Evolutionary conservation across 768 basidiomycete species (phyloP).

Genomic region (Lentinula lateritia): DNA sequence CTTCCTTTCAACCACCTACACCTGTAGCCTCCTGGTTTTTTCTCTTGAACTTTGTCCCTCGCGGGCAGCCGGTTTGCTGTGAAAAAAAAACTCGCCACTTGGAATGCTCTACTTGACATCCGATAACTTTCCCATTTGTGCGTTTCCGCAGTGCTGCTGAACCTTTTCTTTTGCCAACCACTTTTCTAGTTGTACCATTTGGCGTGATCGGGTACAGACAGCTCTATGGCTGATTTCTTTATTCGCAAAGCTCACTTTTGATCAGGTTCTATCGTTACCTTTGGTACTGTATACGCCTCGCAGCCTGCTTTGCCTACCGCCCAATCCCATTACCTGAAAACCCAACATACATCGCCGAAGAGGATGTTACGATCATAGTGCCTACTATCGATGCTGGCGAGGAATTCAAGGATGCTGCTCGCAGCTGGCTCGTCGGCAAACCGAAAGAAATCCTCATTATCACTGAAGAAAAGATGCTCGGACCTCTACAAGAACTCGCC

Average conservation of each 20-base stretch:
- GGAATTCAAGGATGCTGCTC: conserved; percentile 90
- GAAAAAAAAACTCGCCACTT: neutral
- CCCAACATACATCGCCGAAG: conserved; percentile 83
- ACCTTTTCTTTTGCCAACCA: neutral
- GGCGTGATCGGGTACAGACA: conserved; percentile 72
- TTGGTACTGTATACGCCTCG: conserved; percentile 84
- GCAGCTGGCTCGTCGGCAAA: conserved; percentile 87
- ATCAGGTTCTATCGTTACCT: conserved; percentile 87
- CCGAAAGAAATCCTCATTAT: conserved; percentile 75
- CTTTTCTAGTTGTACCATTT: conserved; percentile 71
- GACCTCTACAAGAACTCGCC: conserved; percentile 84
- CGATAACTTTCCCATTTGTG: conserved; percentile 88
- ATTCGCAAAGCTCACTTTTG: neutral
- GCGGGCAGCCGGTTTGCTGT: too few species aligned
- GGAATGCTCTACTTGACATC: conserved; percentile 85
- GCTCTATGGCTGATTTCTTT: neutral
- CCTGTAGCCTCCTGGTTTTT: too few species aligned
- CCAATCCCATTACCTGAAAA: conserved; percentile 89
- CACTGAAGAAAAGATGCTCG: conserved; percentile 86
- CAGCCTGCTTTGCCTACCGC: conserved; percentile 73
- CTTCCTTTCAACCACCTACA: too few species aligned
- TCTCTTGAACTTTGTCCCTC: too few species aligned
- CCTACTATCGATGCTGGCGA: conserved; percentile 96
- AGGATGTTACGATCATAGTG: conserved; percentile 95
- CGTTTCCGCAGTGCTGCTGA: conserved; percentile 26